A percentile compares a stretch with the other conserved stretches of the same genome.
phyloP scores from a whole-genome alignment of 192 early-diverging fungal genomes.

The Podila clonocystis region DNA sequence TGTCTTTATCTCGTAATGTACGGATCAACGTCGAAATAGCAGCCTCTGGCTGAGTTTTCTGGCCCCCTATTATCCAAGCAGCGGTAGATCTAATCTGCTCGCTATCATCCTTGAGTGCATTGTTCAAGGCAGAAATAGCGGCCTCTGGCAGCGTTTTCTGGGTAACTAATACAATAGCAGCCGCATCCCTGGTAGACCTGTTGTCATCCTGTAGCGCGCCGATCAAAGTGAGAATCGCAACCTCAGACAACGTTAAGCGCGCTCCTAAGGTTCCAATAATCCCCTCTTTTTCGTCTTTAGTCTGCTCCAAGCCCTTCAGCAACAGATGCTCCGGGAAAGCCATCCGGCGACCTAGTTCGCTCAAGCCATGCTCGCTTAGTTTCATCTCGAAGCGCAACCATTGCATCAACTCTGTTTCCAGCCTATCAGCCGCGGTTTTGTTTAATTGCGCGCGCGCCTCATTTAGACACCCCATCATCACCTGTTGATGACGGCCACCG shows the following conservation, averaged over 20 bases:
- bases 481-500: constrained; percentile 17
- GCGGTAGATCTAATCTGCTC: neutral
- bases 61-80: neutral
- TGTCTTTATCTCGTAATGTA: neutral
- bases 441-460: constrained; percentile 11
- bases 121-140: neutral
- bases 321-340: constrained; percentile 7
- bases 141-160: neutral
- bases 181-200: neutral
- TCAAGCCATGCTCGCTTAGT: neutral
- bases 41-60: neutral
- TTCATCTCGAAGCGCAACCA: constrained; percentile 26
- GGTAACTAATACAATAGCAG: neutral
- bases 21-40: neutral
- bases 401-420: constrained; percentile 8
- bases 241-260: too few species aligned
- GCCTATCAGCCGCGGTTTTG: neutral
- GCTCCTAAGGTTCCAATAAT: too few species aligned
- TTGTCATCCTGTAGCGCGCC: too few species aligned
- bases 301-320: neutral
- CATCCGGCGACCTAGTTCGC: neutral
- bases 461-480: constrained; percentile 17
- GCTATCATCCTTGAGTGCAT: constrained; percentile 1
- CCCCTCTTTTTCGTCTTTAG: too few species aligned
- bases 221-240: too few species aligned